Conservation (phyloP, 108 stramenopile genomes). For the Pseudonitzschia multiseries region DNA sequence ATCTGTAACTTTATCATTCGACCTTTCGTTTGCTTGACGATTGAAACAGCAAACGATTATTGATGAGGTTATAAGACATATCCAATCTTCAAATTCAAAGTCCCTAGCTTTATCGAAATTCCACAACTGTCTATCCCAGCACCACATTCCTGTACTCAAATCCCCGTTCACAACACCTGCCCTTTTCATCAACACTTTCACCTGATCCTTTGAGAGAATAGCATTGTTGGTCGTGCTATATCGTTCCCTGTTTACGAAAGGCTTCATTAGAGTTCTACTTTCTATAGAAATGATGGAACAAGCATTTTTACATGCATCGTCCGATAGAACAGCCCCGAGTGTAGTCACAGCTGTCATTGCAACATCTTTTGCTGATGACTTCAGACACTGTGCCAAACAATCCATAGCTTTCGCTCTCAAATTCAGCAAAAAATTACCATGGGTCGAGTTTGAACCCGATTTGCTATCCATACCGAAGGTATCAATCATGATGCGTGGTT, state of each 20-base stretch:
- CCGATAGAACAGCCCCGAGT: slow-evolving; percentile 47
- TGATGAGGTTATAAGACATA: slow-evolving; percentile 53
- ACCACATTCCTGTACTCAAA: slow-evolving; percentile 47
- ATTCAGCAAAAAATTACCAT: background rate
- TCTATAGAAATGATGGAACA: background rate
- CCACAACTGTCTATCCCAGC: slow-evolving; percentile 71
- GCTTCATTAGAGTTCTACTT: slow-evolving; percentile 16
- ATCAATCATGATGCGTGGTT: slow-evolving; percentile 6
- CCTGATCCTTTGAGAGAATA: slow-evolving; percentile 2
- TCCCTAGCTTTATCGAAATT: slow-evolving; percentile 7
- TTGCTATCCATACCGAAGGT: background rate
- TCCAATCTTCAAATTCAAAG: slow-evolving; percentile 55
- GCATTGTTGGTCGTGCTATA: background rate
- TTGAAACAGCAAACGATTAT: slow-evolving; percentile 65
- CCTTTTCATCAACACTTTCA: background rate
- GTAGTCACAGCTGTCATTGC: slow-evolving; percentile 58
- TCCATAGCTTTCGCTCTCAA: slow-evolving; percentile 35
- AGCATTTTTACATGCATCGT: slow-evolving; percentile 32
- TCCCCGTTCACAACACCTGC: slow-evolving; percentile 7
- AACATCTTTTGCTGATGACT: slow-evolving; percentile 39
- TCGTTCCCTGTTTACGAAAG: slow-evolving; percentile 11
- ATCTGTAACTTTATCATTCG: slow-evolving; percentile 12
- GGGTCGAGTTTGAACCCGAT: background rate
- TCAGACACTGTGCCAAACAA: slow-evolving; percentile 39
- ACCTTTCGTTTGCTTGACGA: slow-evolving; percentile 13